Base-by-base conservation (phyloP, 805 yeast genomes). In the Hemisphaericaspora nanyangensis region DNA sequence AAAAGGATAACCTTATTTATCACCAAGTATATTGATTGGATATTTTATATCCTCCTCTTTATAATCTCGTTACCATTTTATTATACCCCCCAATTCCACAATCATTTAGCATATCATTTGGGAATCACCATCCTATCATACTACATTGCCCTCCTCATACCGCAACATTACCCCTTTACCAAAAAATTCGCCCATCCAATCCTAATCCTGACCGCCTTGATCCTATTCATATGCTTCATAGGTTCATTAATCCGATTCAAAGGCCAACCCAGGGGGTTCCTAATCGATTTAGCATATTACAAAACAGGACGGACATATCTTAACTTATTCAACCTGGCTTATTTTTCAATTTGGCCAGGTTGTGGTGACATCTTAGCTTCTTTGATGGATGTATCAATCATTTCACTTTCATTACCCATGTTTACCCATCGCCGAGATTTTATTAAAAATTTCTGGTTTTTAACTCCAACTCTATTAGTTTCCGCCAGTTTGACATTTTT, bases 361-460 rank as follows among this genome's bases (percentile, higher is more conserved):
- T 85, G 90, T 11, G 95, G 95, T 2, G 95, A 85, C 20, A 26
- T 41, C 12, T 68, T 85, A 29, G 56, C 80, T 5, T 74, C 89
- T 0, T 57, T 85, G 47, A 80, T 85, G 83, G 93, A 85, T 51
- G 73, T 83, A 7, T 77, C 88, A 2, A 85, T 85, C 58, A 89
- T 83, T 1, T 76, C 91, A 1, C 65, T 85, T 31, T 76, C 90
- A 17, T 61, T 85, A 36, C 89, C 95, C 3, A 82, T 85, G 87
- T 85, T 74, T 58, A 76, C 83, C 7, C 85, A 83, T 58, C 61
- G 93, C 35, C 60, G 60, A 12, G 95, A 85, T 49, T 70, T 85
- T 45, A 57, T 65, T 20, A 68, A 70, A 36, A 82, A 83, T 50
- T 80, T 79, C 46, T 58, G 77, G 55, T 68, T 75, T 2, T 63